Evolutionary conservation across 31 red algal genomes (phyloP).

Genomic region (Odonthalia washingtoniensis): DNA sequence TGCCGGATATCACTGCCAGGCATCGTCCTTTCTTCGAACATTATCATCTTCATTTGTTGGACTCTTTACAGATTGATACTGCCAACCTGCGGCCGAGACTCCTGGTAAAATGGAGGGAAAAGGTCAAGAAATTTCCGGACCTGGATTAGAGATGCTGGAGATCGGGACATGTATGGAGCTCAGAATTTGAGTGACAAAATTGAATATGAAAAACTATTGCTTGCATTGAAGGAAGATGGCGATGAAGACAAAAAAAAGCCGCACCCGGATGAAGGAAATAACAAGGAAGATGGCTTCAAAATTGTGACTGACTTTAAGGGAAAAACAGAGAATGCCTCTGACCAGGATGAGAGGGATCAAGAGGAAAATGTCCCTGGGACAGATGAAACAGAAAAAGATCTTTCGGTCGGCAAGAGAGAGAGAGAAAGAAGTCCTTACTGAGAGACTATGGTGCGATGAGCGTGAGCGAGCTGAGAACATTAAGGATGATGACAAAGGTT

Average conservation of each 20-base stretch:
- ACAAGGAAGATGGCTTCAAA: no score
- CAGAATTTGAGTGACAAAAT: conserved; percentile 86
- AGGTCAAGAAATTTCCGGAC: conserved; percentile 52
- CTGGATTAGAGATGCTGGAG: conserved; percentile 85
- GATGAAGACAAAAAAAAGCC: neutral
- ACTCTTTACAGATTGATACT: conserved; percentile 81
- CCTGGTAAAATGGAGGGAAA: neutral
- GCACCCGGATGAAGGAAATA: neutral
- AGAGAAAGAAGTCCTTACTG: no score
- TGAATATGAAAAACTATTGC: conserved; percentile 82
- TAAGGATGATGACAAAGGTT: no score
- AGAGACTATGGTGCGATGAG: no score
- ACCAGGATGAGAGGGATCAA: no score
- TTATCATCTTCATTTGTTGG: conserved; percentile 72
- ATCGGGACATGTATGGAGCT: conserved; percentile 72
- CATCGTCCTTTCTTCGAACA: conserved; percentile 57
- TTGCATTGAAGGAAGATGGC: conserved; percentile 54
- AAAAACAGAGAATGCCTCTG: no score
- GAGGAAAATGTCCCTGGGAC: no score
- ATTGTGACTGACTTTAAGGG: no score
- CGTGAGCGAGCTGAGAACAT: no score
- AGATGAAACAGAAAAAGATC: conserved; percentile 32
- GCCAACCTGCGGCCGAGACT: conserved; percentile 59
- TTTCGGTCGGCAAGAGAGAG: no score
- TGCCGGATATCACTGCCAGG: conserved; percentile 42